Evolutionary conservation across 2,329 filamentous ascomycete species (phyloP), one percentile per base, ranked within the genome.

Genomic region (Xylaria sp.): DNA sequence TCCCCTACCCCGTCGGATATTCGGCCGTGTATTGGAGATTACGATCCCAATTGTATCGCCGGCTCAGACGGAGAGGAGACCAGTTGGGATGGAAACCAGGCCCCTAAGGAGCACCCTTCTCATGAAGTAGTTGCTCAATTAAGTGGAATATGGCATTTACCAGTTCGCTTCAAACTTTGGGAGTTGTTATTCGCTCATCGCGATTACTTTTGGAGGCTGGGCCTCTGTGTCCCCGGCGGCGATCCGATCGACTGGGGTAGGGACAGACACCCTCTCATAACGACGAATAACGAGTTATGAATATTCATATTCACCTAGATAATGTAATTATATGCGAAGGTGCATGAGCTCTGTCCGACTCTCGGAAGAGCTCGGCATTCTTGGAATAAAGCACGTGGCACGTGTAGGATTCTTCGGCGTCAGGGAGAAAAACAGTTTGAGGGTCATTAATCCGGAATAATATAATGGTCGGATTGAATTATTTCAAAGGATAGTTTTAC

Each of bases 121-220:
- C 67, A 73, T 20, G 75, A 57, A 66, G 76, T 74, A 62, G 72
- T 69, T 52, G 75, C 62, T 69, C 78, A 71, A 28, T 54, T 66
- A 37, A 56, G 63, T 52, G 80, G 86, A 18, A 85, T 91, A 0
- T 89, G 90, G 15, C 90, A 81, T 85, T 88, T 83, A 80, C 90
- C 76, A 78, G 86, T 73, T 76, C 80, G 87, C 80, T 79, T 94
- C 75, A 92, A 91, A 79, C 86, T 97, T n/a, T 97, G 95, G 94
- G 90, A 97, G 81, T 83, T 98, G 8, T 91, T 98, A 77, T 97
- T 97, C 80, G 92, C 94, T 0, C 96, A 99, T 82, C 85, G 96
- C 48, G 96, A 99, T 82, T 99, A 99, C 80, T 98, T 99, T 81
- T 97, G 94, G 93, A 87, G 96, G 66, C 81, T 99, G 63, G 96